Evolutionary conservation across 2,329 filamentous ascomycete genomes (phyloP).

Genomic region (Beauveria sp.): DNA sequence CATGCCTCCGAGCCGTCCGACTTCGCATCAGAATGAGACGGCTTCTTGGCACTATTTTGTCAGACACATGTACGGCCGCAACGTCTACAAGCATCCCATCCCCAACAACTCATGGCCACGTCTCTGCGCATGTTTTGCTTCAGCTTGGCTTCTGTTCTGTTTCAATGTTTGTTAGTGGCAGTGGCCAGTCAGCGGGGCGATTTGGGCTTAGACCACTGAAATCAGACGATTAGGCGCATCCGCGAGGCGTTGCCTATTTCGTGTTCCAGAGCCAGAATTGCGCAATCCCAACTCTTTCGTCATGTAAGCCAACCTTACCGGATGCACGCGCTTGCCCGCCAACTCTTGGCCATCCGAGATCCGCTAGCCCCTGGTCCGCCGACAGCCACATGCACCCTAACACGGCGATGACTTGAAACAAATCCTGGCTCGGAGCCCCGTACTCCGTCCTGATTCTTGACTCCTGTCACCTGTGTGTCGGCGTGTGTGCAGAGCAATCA

Average conservation of each 20-base stretch:
- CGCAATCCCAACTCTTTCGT: slow-evolving; percentile 1
- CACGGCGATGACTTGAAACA: background rate
- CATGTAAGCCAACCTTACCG: background rate
- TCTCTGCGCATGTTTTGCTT: background rate
- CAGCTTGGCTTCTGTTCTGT: background rate
- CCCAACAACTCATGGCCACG: background rate
- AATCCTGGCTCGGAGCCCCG: background rate
- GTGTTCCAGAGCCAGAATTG: slow-evolving; percentile 6
- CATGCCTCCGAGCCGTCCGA: slow-evolving; percentile 10
- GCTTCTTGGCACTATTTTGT: background rate
- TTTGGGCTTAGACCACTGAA: slow-evolving; percentile 1
- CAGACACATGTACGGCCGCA: background rate
- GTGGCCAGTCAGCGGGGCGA: background rate
- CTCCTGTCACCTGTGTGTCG: background rate
- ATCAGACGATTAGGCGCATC: slow-evolving; percentile 8
- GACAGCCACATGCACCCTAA: slow-evolving; percentile 3
- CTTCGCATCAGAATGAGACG: background rate
- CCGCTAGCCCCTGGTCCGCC: slow-evolving; percentile 10
- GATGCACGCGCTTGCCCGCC: background rate
- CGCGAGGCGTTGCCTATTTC: slow-evolving; percentile 7
- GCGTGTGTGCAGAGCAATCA: background rate
- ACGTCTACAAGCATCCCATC: background rate
- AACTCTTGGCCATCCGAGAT: slow-evolving; percentile 4
- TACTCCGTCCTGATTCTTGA: background rate
- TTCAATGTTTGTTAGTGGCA: too few relatives aligned